Conservation (phyloP, 2,329 filamentous ascomycete genomes). For the Xylariaceae sp. region DNA sequence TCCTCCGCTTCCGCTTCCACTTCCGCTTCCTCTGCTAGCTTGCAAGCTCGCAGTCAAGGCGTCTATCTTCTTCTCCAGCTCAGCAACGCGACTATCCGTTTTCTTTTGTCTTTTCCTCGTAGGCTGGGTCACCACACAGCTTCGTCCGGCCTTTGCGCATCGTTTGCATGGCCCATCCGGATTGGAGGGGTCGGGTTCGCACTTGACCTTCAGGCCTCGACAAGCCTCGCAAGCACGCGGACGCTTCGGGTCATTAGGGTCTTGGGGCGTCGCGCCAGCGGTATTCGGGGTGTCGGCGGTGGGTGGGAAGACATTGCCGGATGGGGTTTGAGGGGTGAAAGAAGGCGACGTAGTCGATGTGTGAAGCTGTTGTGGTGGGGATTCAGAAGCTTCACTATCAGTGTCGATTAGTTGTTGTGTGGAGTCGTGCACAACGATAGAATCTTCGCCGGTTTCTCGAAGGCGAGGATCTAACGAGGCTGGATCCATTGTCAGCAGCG, state of each 20-base stretch:
- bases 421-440: slow-evolving; percentile 33
- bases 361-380: slow-evolving; percentile 12
- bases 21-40: slow-evolving; percentile 50
- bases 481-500: slow-evolving; percentile 34
- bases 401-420: no score
- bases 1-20: no score
- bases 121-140: slow-evolving; percentile 77
- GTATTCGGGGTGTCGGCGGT: slow-evolving; percentile 28
- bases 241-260: slow-evolving; percentile 63
- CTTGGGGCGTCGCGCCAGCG: slow-evolving; percentile 30
- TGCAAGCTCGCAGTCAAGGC: slow-evolving; percentile 81
- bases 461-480: slow-evolving; percentile 40
- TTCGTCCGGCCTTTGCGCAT: slow-evolving; percentile 79
- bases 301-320: slow-evolving; percentile 18
- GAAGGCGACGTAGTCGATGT: neutral
- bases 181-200: slow-evolving; percentile 73
- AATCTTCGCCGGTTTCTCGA: slow-evolving; percentile 35
- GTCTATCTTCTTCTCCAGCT: slow-evolving; percentile 93
- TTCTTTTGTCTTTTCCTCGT: slow-evolving; percentile 86
- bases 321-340: slow-evolving; percentile 35
- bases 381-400: no score
- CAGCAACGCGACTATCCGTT: slow-evolving; percentile 85
- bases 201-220: slow-evolving; percentile 80
- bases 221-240: slow-evolving; percentile 78
- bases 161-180: slow-evolving; percentile 71